These are phyloP conservation scores for Ophiocordyceps sinensis DNA, from an alignment of 2,329 filamentous ascomycete genomes.

Conservation along the genomic window DNA sequence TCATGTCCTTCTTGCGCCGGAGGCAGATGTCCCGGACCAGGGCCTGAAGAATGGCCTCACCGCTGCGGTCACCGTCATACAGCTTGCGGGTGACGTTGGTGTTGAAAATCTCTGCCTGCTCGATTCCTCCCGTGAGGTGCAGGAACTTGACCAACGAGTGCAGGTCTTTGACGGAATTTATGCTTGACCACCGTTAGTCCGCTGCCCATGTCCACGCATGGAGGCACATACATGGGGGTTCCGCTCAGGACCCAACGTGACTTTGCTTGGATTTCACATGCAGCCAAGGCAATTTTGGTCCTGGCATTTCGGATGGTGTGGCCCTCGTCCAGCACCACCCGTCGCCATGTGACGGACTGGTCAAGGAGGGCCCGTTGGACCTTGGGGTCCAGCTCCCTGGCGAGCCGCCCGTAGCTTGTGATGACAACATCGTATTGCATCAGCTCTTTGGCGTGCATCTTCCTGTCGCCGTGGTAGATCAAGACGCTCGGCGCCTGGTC, in stretches of 20 bases:
- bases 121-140: constrained; percentile 58
- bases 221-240: constrained; percentile 54
- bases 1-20: constrained; percentile 76
- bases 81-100: constrained; percentile 47
- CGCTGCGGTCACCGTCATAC: constrained; percentile 37
- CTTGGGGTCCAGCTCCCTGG: constrained; percentile 42
- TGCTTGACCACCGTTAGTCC: constrained; percentile 22
- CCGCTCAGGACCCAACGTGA: constrained; percentile 71
- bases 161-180: constrained; percentile 70
- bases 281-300: constrained; percentile 58
- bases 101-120: constrained; percentile 61
- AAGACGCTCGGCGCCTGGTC: constrained; percentile 51
- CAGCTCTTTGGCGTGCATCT: constrained; percentile 42
- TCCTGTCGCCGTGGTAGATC: constrained; percentile 57
- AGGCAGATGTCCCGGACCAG: constrained; percentile 73
- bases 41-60: constrained; percentile 53
- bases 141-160: constrained; percentile 70
- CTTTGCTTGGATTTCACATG: constrained; percentile 48
- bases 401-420: constrained; percentile 70
- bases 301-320: constrained; percentile 68
- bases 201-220: neutral
- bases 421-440: constrained; percentile 60
- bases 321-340: constrained; percentile 71
- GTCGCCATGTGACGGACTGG: constrained; percentile 48
- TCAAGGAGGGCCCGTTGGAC: constrained; percentile 25